These are phyloP conservation scores for Physcomitrium patens DNA, from an alignment of 225 moss, liverwort and hornwort genomes.

Conservation along the genomic window DNA sequence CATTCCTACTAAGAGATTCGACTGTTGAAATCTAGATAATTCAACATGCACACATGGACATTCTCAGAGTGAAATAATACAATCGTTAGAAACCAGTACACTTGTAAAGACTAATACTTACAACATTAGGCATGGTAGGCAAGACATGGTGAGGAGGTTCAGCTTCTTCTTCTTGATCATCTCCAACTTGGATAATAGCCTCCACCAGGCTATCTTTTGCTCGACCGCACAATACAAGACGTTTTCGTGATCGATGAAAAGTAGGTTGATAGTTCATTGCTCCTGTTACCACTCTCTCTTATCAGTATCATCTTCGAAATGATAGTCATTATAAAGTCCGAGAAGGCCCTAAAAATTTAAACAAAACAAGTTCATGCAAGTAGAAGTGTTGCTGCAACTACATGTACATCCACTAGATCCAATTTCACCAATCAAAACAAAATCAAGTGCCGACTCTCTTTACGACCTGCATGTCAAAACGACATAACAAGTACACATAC, in stretches of 20 bases:
- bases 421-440: not conserved
- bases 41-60: conserved; percentile 5
- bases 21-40: conserved; percentile 11
- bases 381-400: conserved; percentile 12
- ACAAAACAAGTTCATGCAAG: conserved; percentile 17
- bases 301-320: conserved; percentile 29
- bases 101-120: conserved; percentile 47
- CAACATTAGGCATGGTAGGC: conserved; percentile 89
- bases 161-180: conserved; percentile 91
- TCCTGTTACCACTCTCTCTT: conserved; percentile 42
- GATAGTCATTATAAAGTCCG: not conserved
- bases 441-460: conserved; percentile 16
- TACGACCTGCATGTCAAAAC: conserved; percentile 24
- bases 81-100: conserved; percentile 18
- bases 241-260: conserved; percentile 71
- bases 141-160: conserved; percentile 87
- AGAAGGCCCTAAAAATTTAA: conserved; percentile 22
- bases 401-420: conserved; percentile 3
- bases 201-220: conserved; percentile 95
- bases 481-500: conserved; percentile 21
- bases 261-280: conserved; percentile 56
- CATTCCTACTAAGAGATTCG: conserved; percentile 11
- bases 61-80: conserved; percentile 24
- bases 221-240: conserved; percentile 88
- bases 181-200: conserved; percentile 90